Conservation (phyloP, 1,139 yeast genomes). For the Pichia sp. region DNA sequence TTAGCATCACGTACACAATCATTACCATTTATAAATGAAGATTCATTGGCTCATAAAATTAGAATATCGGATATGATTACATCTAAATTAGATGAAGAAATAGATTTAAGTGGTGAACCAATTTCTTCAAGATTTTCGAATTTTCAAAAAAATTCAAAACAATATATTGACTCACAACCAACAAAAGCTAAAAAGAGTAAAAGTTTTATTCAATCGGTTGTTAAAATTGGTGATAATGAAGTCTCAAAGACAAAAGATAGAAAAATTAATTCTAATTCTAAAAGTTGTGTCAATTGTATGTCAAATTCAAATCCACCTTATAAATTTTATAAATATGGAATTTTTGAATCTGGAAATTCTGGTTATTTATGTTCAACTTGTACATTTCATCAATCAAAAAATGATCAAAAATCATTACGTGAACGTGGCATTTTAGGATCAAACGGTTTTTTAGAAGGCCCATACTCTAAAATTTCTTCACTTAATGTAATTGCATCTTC, state of each 20-base stretch:
- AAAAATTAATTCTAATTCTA: background rate
- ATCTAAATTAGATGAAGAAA: conserved; percentile 11
- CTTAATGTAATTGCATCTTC: background rate
- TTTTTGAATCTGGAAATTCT: conserved; percentile 30
- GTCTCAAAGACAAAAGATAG: background rate
- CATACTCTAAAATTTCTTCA: conserved; percentile 20
- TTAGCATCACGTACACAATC: conserved; percentile 31
- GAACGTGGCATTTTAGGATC: conserved; percentile 29
- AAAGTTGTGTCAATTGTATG: conserved; percentile 29
- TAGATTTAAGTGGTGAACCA: conserved; percentile 24
- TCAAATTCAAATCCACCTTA: conserved; percentile 27
- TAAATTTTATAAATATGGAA: conserved; percentile 29
- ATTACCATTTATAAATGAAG: conserved; percentile 27
- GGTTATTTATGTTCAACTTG: conserved; percentile 30
- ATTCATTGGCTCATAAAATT: conserved; percentile 28
- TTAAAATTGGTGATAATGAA: conserved; percentile 27
- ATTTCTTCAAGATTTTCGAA: conserved; percentile 29
- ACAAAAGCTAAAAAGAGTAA: conserved; percentile 26
- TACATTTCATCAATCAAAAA: conserved; percentile 19
- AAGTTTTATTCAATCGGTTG: conserved; percentile 27
- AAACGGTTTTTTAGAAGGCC: conserved; percentile 29
- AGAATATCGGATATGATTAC: conserved; percentile 25
- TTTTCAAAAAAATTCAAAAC: conserved; percentile 22
- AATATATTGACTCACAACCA: conserved; percentile 20
- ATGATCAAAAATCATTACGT: conserved; percentile 22